These are phyloP conservation scores for Blastocystis sp. DNA, from an alignment of 352 stramenopile genomes.

Conservation along the genomic window DNA sequence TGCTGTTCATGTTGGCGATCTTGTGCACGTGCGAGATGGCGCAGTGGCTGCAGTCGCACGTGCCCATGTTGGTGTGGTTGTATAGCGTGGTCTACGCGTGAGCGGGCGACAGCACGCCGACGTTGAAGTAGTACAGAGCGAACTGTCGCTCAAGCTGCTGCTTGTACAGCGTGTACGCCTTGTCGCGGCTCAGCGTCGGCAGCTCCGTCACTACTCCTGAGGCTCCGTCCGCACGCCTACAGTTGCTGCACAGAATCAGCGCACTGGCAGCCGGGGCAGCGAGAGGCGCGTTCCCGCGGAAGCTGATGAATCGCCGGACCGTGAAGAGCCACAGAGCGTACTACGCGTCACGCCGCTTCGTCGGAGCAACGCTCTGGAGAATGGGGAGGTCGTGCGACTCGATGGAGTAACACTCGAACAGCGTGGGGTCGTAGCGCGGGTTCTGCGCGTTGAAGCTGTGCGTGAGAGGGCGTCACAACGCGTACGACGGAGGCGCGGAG, in stretches of 20 bases:
- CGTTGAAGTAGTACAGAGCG: conserved; percentile 18
- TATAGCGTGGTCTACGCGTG: not conserved
- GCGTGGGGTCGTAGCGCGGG: not conserved
- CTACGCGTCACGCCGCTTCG: not conserved
- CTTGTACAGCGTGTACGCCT: not conserved
- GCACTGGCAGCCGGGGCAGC: not conserved
- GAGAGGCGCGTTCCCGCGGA: not conserved
- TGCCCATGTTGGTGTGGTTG: conserved; percentile 20
- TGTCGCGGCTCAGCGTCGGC: not conserved
- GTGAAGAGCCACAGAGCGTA: conserved; percentile 57
- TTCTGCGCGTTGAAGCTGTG: not conserved
- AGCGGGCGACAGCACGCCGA: not conserved
- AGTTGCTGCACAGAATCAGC: not conserved
- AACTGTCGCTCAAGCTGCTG: not conserved
- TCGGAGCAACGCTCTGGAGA: not conserved
- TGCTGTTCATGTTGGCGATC: not conserved
- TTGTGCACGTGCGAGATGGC: not conserved
- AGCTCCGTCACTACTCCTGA: not conserved
- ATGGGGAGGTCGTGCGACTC: not conserved
- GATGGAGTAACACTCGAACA: not conserved
- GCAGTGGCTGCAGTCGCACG: conserved; percentile 27
- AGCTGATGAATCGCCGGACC: not conserved
- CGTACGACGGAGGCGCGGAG: not conserved
- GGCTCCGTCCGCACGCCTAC: not conserved
- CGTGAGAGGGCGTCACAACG: not conserved